Evolutionary conservation across 768 basidiomycete genomes (phyloP).

Genomic region (Kondoa malvinella): DNA sequence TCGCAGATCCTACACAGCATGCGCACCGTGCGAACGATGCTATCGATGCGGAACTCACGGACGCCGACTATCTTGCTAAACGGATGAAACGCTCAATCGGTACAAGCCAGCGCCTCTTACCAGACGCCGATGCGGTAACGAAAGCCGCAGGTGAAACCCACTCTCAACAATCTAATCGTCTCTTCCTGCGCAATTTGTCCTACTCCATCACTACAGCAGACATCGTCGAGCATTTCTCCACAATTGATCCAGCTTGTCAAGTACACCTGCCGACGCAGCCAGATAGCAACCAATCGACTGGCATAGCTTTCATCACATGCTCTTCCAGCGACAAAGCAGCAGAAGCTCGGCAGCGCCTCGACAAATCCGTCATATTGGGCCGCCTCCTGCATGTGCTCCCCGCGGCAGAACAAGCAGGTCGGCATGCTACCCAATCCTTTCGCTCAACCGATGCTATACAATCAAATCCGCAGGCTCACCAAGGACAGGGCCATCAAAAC

Average conservation of each 20-base stretch:
- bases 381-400: conserved; percentile 77
- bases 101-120: conserved; percentile 16
- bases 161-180: conserved; percentile 31
- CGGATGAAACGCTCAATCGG: conserved; percentile 22
- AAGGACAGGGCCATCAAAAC: no score
- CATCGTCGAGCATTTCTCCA: conserved; percentile 45
- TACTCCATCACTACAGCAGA: conserved; percentile 65
- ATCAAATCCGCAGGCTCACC: no score
- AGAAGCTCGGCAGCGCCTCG: conserved; percentile 57
- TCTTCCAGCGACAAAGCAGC: conserved; percentile 39
- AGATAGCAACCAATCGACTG: conserved; percentile 36
- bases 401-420: conserved; percentile 42
- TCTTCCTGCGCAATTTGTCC: conserved; percentile 89
- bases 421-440: neutral
- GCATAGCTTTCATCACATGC: conserved; percentile 48
- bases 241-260: conserved; percentile 59
- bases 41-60: conserved; percentile 28
- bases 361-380: conserved; percentile 76
- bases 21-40: conserved; percentile 5
- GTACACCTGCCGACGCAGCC: conserved; percentile 32
- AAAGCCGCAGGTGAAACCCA: conserved; percentile 22
- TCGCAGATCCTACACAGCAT: no score
- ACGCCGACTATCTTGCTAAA: conserved; percentile 33
- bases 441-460: no score
- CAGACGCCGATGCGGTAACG: conserved; percentile 21